Base-by-base conservation (phyloP, 139 green algal genomes). In the Monoraphidium neglectum region DNA sequence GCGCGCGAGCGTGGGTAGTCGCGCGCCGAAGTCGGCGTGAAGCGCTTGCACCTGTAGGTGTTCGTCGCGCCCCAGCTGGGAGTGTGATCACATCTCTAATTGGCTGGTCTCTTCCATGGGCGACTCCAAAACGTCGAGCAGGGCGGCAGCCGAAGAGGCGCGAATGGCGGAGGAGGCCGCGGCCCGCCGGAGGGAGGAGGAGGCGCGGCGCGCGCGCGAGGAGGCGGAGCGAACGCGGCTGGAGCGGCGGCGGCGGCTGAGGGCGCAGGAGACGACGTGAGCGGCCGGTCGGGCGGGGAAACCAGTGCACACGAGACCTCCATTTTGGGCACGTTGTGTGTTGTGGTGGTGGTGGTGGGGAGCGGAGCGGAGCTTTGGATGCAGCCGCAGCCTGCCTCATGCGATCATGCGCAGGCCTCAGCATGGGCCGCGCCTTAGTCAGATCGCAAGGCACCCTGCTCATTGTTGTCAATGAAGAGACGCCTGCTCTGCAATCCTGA, bases 151-250 rank as follows among this genome's bases (percentile, higher is more conserved):
- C 47, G 53, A 54, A 18, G 73, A 66, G n/a, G 73, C 63, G 49
- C 24, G 18, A 16, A 32, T n/a, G 16, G 46, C 73, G 32, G 62
- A 77, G 38, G 63, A 62, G 47, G 79, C 82, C 59, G 43, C 57
- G 40, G 65, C 75, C 49, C 70, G 81, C 60, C 49, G 65, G 56
- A 57, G 69, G 68, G 77, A 80, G 74, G 65, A 71, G 54, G 82
- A 81, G 49, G 72, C 64, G 18, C 74, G 37, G 36, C 72, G 40
- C 46, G 71, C 64, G 75, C 43, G 54, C 26, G 78, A 74, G 71
- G 77, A 70, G 36, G 67, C 56, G 37, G 75, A 64, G 40, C 47
- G 32, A 15, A 77, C 47, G 83, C 78, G 75, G 40, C 57, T 51
- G 72, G 53, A 46, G 28, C 4, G 35, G n/a, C 32, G 2, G 61